Base-by-base conservation (phyloP, 495 filamentous ascomycete species). In the Achaetomiella virescens region DNA sequence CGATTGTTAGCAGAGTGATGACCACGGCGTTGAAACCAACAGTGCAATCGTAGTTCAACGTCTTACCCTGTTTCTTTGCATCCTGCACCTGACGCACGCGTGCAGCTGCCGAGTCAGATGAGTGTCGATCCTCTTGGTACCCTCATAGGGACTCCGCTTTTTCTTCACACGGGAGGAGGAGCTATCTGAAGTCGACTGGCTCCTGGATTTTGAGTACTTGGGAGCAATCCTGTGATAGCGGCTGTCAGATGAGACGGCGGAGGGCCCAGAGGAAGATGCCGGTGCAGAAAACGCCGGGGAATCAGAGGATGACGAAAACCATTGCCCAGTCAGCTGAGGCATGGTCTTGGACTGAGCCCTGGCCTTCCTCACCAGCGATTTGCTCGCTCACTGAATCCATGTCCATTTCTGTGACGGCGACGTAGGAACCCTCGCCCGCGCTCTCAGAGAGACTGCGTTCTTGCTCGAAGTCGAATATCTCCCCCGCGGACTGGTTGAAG, bases 21-120 rank as follows among this genome's bases (percentile, higher is more conserved):
- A 5, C 5, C 12, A 14, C 9, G 9, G 12, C 14, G 12, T 17
- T 1, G 6, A 40, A 6, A 40, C 37, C 37, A 40, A 40, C 6
- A 2, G 3, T 6, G 1, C 1, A 24, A 18, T 17, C 29, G 21
- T 40, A 1, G 47, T 18, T 21, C 45, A 15, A 20, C 7, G 3
- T 52, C 61, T 46, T 49, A 70, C 69, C 51, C 70, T 66, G 41
- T 70, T 71, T 50, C 70, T 63, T 35, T 72, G 70, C 63, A 71
- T 70, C 10, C 66, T 51, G 47, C 70, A 72, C 29, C 70, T 54
- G 14, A 72, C 61, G 27, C 70, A 72, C 15, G 70, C 68, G 40
- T 69, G 66, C 8, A 66, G 52, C 53, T 68, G 63, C 6, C 70
- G 61, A 1, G 70, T 72, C 7, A 69, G 49, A 24, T 66, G 58